phyloP scores from a whole-genome alignment of 331 rosid species.

The Rosa hybrid region DNA sequence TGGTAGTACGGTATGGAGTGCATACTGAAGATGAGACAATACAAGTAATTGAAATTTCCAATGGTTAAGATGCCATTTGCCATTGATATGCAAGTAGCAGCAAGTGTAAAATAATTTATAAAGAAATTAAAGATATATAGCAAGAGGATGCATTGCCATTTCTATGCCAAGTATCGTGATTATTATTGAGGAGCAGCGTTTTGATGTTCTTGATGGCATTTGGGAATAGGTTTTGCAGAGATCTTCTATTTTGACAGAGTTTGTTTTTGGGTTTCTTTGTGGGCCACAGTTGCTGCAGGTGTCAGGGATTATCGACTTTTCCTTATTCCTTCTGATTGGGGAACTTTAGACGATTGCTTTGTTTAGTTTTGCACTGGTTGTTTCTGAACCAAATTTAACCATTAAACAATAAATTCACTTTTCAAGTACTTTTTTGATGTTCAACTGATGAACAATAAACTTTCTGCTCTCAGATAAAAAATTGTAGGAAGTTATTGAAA shows the following conservation, averaged over 20 bases:
- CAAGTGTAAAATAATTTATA: neutral
- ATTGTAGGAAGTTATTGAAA: neutral
- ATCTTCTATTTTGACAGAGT: neutral
- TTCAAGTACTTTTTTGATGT: neutral
- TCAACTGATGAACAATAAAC: neutral
- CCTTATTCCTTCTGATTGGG: neutral
- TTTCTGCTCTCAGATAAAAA: neutral
- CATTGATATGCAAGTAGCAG: neutral
- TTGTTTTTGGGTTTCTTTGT: neutral
- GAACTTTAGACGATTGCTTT: neutral
- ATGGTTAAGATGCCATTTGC: neutral
- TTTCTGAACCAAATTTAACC: neutral
- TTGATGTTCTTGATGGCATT: neutral
- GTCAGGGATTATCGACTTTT: neutral
- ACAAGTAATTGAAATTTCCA: neutral
- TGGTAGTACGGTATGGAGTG: neutral
- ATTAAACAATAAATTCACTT: neutral
- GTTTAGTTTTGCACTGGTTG: neutral
- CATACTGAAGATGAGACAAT: neutral
- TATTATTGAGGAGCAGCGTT: neutral
- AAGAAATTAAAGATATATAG: neutral
- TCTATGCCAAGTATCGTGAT: neutral
- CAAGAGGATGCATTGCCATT: neutral
- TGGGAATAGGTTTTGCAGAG: neutral
- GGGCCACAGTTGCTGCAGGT: neutral